phyloP scores from a whole-genome alignment of 1,284 basidiomycete genomes.

The Serendipita sp. region DNA sequence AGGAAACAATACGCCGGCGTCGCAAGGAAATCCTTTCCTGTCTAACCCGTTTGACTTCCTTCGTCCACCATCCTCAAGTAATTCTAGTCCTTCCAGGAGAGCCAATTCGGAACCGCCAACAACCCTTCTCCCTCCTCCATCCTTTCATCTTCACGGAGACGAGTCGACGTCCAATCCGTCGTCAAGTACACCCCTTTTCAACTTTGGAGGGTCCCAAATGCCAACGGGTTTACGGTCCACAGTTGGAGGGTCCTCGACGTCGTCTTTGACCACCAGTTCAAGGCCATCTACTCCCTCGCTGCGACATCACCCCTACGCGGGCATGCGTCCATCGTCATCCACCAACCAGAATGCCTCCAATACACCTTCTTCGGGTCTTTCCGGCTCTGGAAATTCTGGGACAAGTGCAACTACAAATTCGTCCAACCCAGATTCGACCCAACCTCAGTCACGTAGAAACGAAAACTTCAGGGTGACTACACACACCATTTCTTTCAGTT shows the following conservation, averaged over 20 bases:
- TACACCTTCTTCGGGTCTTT: neutral
- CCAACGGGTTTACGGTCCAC: too few species aligned
- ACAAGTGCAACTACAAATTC: neutral
- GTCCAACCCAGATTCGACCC: neutral
- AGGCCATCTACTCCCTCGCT: neutral
- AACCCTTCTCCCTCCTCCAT: too few species aligned
- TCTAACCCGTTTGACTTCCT: neutral
- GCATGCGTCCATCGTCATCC: neutral
- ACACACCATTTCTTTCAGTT: neutral
- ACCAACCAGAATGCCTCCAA: neutral
- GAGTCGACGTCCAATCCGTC: too few species aligned
- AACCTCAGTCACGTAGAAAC: neutral
- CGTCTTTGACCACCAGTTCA: neutral
- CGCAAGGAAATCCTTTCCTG: neutral
- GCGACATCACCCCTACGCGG: neutral
- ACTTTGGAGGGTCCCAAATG: too few species aligned
- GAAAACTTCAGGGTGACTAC: neutral
- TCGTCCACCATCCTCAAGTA: neutral
- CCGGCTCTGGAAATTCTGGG: neutral
- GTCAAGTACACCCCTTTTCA: too few species aligned
- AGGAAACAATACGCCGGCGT: too few species aligned
- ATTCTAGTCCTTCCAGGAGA: neutral
- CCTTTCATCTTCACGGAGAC: too few species aligned
- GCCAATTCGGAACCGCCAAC: too few species aligned
- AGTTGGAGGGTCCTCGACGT: neutral